Evolutionary conservation across 768 basidiomycete genomes (phyloP), one percentile per base, ranked within the genome.

Genomic region (Mycena polygramma): DNA sequence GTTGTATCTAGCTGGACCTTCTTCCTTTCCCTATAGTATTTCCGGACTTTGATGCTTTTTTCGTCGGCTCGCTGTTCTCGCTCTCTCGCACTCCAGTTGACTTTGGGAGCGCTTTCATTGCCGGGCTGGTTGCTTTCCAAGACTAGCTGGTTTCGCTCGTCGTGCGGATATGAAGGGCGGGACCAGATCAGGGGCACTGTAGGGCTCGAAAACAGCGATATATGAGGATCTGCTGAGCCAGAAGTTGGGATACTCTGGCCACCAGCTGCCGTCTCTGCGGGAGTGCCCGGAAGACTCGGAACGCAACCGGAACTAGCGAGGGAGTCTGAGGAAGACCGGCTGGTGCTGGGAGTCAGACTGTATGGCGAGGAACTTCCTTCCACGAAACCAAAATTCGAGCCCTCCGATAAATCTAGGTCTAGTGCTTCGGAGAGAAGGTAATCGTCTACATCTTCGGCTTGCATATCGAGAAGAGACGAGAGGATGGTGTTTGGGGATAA

Each of bases 341-440:
- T 36, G 48, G 6, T 15, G 15, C 14, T 30, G 14, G 35, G 46
- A 49, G 48, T 22, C n/a, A 55, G 7, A 19, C 19, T 55, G 9
- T 15, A 11, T 15, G 54, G 10, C 20, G n/a, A 10, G 9, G 48
- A 19, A 6, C 20, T 43, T 7, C 30, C 30, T 30, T 30, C 30
- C 30, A 30, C 30, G 30, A 6, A 30, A 30, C 6, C 30, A 30
- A 30, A 30, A 6, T 48, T 10, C 17, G 26, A 43, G 17, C 17
- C 41, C 17, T 43, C 41, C 41, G 13, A 43, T 2, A 43, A 43
- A 7, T 43, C 24, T 3, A 30, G 30, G 59, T 35, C 37, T 45
- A 49, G n/a, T n/a, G 26, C 17, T 51, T 52, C 49, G 60, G 60
- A 22, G 36, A 49, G 46, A 55, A 39, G 17, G 54, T n/a, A 55